phyloP scores from a whole-genome alignment of 1,284 basidiomycete genomes.

The Vanrija sp. region DNA sequence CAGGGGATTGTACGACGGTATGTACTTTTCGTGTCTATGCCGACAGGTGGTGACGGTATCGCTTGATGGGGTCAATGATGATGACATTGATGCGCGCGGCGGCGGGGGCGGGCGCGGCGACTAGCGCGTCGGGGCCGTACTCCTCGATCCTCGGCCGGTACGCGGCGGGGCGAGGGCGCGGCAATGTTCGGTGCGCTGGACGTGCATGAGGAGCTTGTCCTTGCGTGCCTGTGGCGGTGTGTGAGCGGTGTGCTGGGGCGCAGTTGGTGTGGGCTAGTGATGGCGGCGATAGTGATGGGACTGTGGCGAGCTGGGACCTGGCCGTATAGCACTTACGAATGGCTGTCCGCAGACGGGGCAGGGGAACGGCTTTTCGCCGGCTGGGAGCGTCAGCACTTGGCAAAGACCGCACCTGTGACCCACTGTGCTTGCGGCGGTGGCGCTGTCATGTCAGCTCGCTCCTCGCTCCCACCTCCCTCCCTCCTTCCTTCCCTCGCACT shows the following conservation, averaged over 20 bases:
- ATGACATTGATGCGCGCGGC: too few species aligned
- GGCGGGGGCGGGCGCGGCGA: too few species aligned
- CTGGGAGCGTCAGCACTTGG: conserved; percentile 3
- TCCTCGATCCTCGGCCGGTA: too few species aligned
- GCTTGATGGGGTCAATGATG: too few species aligned
- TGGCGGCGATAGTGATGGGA: background rate
- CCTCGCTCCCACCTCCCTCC: background rate
- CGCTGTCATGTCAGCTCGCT: conserved; percentile 7
- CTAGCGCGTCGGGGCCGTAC: too few species aligned
- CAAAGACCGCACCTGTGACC: background rate
- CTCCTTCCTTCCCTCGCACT: background rate
- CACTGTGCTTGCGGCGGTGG: conserved; percentile 20
- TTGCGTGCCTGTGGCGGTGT: conserved; percentile 18
- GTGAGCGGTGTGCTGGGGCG: background rate
- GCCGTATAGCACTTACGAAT: conserved; percentile 10
- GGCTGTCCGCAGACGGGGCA: conserved; percentile 15
- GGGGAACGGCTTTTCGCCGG: conserved; percentile 18
- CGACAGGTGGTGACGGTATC: too few species aligned
- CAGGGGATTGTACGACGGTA: too few species aligned
- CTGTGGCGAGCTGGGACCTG: too few species aligned
- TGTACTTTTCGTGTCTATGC: too few species aligned
- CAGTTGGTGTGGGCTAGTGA: background rate
- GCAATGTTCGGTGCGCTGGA: conserved; percentile 17
- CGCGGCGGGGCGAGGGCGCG: conserved; percentile 13
- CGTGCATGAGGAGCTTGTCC: conserved; percentile 22